Percentiles rank a stretch among this genome's conserved stretches.
phyloP scores from a whole-genome alignment of 2,329 filamentous ascomycete species.

The Westerdykella ornata region DNA sequence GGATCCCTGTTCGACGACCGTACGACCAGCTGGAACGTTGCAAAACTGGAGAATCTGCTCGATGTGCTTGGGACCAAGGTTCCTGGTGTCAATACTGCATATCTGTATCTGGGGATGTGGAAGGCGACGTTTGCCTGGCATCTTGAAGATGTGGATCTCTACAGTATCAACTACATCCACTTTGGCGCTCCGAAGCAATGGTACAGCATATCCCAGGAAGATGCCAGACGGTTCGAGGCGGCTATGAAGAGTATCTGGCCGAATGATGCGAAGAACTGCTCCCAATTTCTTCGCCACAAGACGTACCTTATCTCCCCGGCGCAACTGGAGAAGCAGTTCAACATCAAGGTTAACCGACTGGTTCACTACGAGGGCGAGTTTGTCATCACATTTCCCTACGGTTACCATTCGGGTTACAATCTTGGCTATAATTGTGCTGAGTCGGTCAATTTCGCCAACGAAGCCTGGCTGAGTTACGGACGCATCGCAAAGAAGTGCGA shows the following conservation, averaged over 20 bases:
- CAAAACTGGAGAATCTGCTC: constrained; percentile 85
- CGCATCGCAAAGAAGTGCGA: constrained; percentile 95
- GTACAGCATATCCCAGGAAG: constrained; percentile 97
- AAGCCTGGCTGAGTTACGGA: constrained; percentile 91
- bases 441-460: constrained; percentile 95
- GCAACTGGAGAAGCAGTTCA: constrained; percentile 77
- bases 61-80: constrained; percentile 94
- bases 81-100: constrained; percentile 95
- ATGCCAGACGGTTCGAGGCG: constrained; percentile 84
- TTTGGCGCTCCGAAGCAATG: constrained; percentile 98
- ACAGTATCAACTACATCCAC: constrained; percentile 99
- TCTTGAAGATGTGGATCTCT: constrained; percentile 94
- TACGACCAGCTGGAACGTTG: constrained; percentile 84
- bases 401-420: constrained; percentile 97
- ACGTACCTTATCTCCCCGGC: constrained; percentile 93
- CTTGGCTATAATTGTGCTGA: constrained; percentile 98
- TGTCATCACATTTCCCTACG: constrained; percentile 96
- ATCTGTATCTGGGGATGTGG: constrained; percentile 98
- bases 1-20: constrained; percentile 88
- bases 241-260: constrained; percentile 97
- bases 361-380: constrained; percentile 97
- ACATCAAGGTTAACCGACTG: constrained; percentile 92
- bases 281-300: constrained; percentile 95
- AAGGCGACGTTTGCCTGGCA: constrained; percentile 99
- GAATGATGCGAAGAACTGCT: constrained; percentile 87